Percentiles rank a stretch among this genome's conserved stretches.
Conservation (phyloP, 768 basidiomycete species). For the Leccinum boreale region DNA sequence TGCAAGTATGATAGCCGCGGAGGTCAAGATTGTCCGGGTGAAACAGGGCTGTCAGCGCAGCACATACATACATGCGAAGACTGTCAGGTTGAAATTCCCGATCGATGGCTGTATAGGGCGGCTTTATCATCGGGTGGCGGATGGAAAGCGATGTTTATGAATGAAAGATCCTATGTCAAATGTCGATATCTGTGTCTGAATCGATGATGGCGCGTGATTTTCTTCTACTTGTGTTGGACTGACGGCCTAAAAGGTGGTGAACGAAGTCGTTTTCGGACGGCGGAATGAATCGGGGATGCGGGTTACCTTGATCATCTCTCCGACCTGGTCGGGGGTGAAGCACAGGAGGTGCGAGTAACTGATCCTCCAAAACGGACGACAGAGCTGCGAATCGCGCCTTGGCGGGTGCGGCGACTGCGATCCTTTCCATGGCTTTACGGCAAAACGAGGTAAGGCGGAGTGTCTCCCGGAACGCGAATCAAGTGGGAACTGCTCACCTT, state of each 20-base stretch:
- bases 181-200: conserved; percentile 9
- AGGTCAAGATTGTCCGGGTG: not conserved
- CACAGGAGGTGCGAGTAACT: conserved; percentile 12
- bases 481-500: conserved; percentile 8
- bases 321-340: conserved; percentile 12
- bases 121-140: not conserved
- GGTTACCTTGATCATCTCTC: conserved; percentile 6
- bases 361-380: conserved; percentile 10
- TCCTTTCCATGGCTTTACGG: conserved; percentile 16
- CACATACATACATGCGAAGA: not conserved
- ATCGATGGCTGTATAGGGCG: not conserved
- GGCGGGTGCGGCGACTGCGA: conserved; percentile 15
- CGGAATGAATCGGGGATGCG: not conserved
- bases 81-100: not conserved
- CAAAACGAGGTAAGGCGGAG: not conserved
- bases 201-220: conserved; percentile 6
- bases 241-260: not conserved
- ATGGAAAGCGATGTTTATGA: conserved; percentile 1
- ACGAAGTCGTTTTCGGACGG: not conserved
- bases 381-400: conserved; percentile 6
- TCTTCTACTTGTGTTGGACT: not conserved
- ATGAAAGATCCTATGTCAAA: conserved; percentile 8
- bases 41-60: not conserved
- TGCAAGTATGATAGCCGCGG: not conserved
- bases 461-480: not conserved